Evolutionary conservation across 2,329 filamentous ascomycete species (phyloP).

Genomic region (Trichoderma polysporum): DNA sequence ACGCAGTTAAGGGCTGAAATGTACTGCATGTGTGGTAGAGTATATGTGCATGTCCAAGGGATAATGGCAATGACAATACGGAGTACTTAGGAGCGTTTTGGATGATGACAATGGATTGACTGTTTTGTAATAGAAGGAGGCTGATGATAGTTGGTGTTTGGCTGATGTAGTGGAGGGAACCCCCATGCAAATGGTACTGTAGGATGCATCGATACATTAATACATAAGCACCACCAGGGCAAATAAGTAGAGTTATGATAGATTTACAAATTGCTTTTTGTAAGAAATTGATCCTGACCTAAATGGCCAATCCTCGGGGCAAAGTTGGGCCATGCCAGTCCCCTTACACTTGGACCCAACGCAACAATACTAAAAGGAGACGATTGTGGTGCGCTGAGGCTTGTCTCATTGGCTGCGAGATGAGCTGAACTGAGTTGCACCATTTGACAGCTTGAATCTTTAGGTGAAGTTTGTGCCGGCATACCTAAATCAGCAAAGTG

Average conservation of each 20-base stretch:
- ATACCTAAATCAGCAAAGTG: too few relatives aligned
- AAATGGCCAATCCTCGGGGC: neutral
- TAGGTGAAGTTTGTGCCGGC: too few relatives aligned
- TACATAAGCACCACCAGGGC: too few relatives aligned
- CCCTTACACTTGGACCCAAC: neutral
- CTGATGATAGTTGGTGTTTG: too few relatives aligned
- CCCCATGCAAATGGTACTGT: neutral
- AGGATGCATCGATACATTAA: too few relatives aligned
- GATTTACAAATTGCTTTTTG: neutral
- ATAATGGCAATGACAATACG: neutral
- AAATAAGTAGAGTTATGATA: neutral
- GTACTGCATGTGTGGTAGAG: neutral
- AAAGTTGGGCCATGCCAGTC: neutral
- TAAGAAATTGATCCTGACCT: neutral
- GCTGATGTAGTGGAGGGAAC: too few relatives aligned
- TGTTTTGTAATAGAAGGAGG: too few relatives aligned
- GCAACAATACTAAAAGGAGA: slow-evolving; percentile 13
- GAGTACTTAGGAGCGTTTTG: neutral
- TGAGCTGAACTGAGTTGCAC: neutral
- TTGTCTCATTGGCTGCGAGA: neutral
- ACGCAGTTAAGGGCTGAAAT: neutral
- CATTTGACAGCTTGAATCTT: neutral
- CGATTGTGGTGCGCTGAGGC: neutral
- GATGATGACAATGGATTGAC: neutral
- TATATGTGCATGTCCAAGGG: too few relatives aligned